Base-by-base conservation (phyloP, 495 filamentous ascomycete species). In the Xylaria cubensis region DNA sequence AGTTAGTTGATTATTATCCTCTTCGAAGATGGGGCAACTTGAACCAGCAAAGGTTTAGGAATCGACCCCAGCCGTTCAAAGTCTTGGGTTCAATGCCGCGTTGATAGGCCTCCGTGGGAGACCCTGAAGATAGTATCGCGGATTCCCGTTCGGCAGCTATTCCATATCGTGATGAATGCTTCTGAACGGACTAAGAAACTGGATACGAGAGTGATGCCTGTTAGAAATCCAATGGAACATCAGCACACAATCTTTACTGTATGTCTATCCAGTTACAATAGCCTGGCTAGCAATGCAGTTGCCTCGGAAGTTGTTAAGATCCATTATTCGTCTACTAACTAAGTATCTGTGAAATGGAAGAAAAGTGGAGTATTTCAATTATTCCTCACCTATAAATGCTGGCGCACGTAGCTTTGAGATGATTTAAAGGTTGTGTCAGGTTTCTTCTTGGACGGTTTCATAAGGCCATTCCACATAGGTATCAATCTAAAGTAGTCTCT, bases 401-500 rank as follows among this genome's bases (percentile, higher is more conserved):
- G 50, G 50, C 21, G 10, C n/a, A 56, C 51, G 21, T 26, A 32
- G 24, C 12, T 56, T 56, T 56, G 24, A 36, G 56, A 32, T 10
- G 3, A 36, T 3, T 61, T 2, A n/a, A n/a, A 39, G 39, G 7
- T 19, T 9, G 32, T 34, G 17, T 4, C 9, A n/a, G 39, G 4
- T 61, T 21, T 17, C 32, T 61, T 17, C 12, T 26, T 24, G 21
- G 34, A n/a, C 42, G 26, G 26, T 46, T 59, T 39, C 51, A 46
- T 36, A 44, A 59, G 48, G 19, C 41, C 50, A 48, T 32, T 42
- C 41, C 26, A 48, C 51, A 53, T 26, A 19, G 1, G 24, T 69
- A 26, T 69, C 55, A 62, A 62, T 69, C 39, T 32, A 42, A 24
- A 50, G 66, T 59, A 21, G 42, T 56, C 50, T 69, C 39, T 64